Conservation (phyloP, 2,329 filamentous ascomycete genomes). For the Aureobasidium leucospermi region DNA sequence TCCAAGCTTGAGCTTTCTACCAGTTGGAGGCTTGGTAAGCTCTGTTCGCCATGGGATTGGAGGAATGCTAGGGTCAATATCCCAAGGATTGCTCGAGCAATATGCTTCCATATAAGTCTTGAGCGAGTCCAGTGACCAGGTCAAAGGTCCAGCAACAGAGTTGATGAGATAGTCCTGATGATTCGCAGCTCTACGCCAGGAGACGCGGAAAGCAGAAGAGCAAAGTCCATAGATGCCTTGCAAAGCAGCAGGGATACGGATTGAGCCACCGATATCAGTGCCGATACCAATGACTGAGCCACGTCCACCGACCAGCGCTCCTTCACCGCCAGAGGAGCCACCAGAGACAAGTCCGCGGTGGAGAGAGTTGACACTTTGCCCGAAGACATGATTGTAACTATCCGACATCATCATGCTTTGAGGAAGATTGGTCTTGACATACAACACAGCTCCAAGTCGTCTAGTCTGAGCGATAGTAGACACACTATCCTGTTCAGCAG, state of each 20-base stretch:
- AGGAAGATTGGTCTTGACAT: conserved; percentile 47
- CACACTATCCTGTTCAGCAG: conserved; percentile 32
- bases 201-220: conserved; percentile 34
- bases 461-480: conserved; percentile 28
- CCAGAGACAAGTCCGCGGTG: conserved; percentile 46
- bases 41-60: conserved; percentile 48
- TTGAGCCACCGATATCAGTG: conserved; percentile 46
- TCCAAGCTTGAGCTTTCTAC: conserved; percentile 46
- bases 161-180: conserved; percentile 32
- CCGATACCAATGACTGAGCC: conserved; percentile 50
- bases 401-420: conserved; percentile 50
- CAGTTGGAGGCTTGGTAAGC: conserved; percentile 19
- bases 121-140: conserved; percentile 46
- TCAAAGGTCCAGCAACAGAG: conserved; percentile 46
- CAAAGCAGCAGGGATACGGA: conserved; percentile 42
- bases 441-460: conserved; percentile 40
- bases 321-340: conserved; percentile 51
- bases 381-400: conserved; percentile 44
- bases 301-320: conserved; percentile 45
- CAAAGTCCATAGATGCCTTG: conserved; percentile 40
- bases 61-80: conserved; percentile 49
- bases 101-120: conserved; percentile 48
- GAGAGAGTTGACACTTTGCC: conserved; percentile 47
- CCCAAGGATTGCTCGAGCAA: conserved; percentile 49
- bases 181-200: conserved; percentile 33